Evolutionary conservation across 1,139 yeast species (phyloP).

Genomic region (Diutina ranongensis): DNA sequence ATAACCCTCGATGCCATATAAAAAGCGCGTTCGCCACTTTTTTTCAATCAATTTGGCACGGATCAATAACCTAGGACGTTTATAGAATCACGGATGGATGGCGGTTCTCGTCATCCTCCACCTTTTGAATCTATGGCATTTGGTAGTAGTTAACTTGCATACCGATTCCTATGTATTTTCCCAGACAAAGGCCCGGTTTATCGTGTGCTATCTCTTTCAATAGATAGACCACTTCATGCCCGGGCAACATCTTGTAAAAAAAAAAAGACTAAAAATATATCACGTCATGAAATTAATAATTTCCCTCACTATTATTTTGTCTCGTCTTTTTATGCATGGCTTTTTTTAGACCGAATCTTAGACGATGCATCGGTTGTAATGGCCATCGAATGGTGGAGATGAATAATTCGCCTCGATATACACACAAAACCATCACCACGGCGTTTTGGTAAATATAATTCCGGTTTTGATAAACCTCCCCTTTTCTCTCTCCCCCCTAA

Average conservation of each 20-base stretch:
- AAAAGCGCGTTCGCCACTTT: neutral
- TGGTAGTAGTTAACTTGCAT: conserved; percentile 1
- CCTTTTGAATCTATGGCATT: neutral
- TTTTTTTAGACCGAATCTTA: no score
- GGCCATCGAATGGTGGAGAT: no score
- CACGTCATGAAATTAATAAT: neutral
- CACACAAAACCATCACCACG: no score
- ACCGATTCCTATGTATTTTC: neutral
- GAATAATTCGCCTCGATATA: no score
- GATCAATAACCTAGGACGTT: neutral
- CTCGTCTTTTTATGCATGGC: neutral
- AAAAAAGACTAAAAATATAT: neutral
- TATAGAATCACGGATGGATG: neutral
- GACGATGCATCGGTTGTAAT: no score
- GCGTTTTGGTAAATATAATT: no score
- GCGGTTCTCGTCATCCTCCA: conserved; percentile 4
- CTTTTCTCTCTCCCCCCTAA: no score
- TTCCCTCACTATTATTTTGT: neutral
- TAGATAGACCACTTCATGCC: conserved; percentile 5
- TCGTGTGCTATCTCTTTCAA: conserved; percentile 5
- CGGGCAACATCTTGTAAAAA: conserved; percentile 1
- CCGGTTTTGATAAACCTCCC: no score
- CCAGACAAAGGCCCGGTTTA: conserved; percentile 4
- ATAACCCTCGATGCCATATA: neutral
- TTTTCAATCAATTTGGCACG: neutral